Base-by-base conservation (phyloP, 176 grass and related monocot genomes). In the Phyllostachys edulis region DNA sequence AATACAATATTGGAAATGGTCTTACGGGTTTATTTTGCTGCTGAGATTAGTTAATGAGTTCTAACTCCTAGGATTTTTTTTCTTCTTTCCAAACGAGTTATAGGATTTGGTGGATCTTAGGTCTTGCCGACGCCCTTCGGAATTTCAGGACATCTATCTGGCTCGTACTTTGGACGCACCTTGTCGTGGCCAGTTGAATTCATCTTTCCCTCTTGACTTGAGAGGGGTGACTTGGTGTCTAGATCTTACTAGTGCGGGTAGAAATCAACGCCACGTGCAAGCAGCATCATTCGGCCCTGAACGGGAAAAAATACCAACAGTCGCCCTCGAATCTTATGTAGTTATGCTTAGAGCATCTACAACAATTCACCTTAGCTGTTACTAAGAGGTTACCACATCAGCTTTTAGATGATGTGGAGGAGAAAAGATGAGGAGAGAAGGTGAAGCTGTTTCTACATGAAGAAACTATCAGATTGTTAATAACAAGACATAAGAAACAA, bases 31-130 rank as follows among this genome's bases (percentile, higher is more conserved):
- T 45, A 45, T 9, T 45, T 45, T 45, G 42, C 39, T 41, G 6
- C 39, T 41, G 39, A 41, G 39, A 45, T 45, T 45, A 11, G 42
- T 11, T 11, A 45, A 47, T 4, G 3, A 47, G 12, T 13, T 47
- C 10, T 14, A 3, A 29, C 18, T 16, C 7, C 5, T 68, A 29
- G 1, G 18, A 36, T 77, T 79, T 7, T 20, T 54, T 54, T 52
- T 72, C 12, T 71, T 79, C 21, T 65, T 26, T 11, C 24, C 4
- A 6, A 29, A 45, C 6, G 49, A 27, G 36, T 76, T 50, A 20
- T 75, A 51, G 63, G 63, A 59, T 78, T 60, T 59, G 63, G 23
- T 42, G 56, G 45, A 45, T 47, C 41, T 46, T 85, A 16, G 51
- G 3, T 23, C 39, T 20, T 49, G 4, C 20, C 52, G 72, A 70